Base-by-base conservation (phyloP, 225 moss, liverwort and hornwort genomes). In the Rhytidiadelphus loreus region DNA sequence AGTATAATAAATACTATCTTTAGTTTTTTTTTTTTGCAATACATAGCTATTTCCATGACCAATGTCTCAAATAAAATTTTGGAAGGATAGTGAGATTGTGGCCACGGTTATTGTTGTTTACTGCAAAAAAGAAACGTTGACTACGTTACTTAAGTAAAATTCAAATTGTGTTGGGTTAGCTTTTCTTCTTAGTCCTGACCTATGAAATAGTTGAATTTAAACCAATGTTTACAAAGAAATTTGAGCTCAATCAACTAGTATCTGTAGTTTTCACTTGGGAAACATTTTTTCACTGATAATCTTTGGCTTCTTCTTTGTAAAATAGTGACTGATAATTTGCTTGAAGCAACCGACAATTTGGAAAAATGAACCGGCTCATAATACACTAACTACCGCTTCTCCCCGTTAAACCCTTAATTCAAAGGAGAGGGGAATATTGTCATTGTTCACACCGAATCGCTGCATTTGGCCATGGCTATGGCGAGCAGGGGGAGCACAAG, bases 401-500 rank as follows among this genome's bases (percentile, higher is more conserved):
- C 25, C 37, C 37, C 16, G 16, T 24, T 10, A 63, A 83, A 15
- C 50, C 87, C 85, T 76, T 26, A 63, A 16, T 87, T 55, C 68
- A 53, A 82, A 83, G 8, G 23, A 28, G 23, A 28, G 52, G 56
- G 32, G 77, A 61, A 44, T 4, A 24, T 46, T 84, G 33, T 56
- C 21, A 29, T 22, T 17, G 44, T 32, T 72, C 44, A 24, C 46
- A 58, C 24, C 35, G 37, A 62, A 69, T 56, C 37, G 20, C 56
- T 88, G 52, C 63, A 56, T 21, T 52, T 88, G 76, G 66, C 65
- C 62, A 41, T 61, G 76, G 58, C 64, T 58, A 23, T 75, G 84
- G 63, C 26, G 52, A 43, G 85, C 79, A 94, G 93, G 94, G 93
- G 60, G 92, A 90, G 78, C 83, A 60, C 37, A 94, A 92, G 88